Evolutionary conservation across 495 filamentous ascomycete genomes (phyloP).

Genomic region (Aspergillus taichungensis): DNA sequence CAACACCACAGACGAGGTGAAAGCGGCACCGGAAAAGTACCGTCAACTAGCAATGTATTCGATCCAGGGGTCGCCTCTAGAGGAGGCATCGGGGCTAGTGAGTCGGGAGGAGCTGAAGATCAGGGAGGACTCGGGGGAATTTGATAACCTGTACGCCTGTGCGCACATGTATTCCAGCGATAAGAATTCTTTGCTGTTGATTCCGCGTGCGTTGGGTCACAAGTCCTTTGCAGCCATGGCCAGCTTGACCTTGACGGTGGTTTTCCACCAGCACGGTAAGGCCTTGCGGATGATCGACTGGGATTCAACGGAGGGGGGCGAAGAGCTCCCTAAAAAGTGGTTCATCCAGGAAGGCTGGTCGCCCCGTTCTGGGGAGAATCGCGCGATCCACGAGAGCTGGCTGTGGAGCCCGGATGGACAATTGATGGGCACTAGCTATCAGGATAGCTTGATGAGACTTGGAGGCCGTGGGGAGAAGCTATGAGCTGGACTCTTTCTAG

Average conservation of each 20-base stretch:
- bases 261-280: slow-evolving; percentile 44
- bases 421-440: slow-evolving; percentile 54
- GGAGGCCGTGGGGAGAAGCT: slow-evolving; percentile 16
- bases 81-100: slow-evolving; percentile 1
- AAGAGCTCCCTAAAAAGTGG: slow-evolving; percentile 42
- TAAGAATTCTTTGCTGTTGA: slow-evolving; percentile 58
- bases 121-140: slow-evolving; percentile 24
- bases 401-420: slow-evolving; percentile 54
- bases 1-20: slow-evolving; percentile 36
- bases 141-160: slow-evolving; percentile 51
- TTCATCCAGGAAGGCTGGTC: slow-evolving; percentile 61
- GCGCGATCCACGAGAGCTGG: slow-evolving; percentile 52
- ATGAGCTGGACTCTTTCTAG: slow-evolving; percentile 4
- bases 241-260: slow-evolving; percentile 52
- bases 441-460: slow-evolving; percentile 47
- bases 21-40: slow-evolving; percentile 39
- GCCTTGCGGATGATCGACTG: slow-evolving; percentile 34
- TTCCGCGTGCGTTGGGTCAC: slow-evolving; percentile 50
- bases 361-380: slow-evolving; percentile 44
- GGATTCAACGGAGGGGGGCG: slow-evolving; percentile 12
- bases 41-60: slow-evolving; percentile 53
- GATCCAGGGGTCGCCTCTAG: slow-evolving; percentile 33
- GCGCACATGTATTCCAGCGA: slow-evolving; percentile 62
- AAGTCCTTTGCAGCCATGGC: slow-evolving; percentile 46
- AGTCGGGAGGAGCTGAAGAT: slow-evolving; percentile 11